Conservation (phyloP, 2,329 filamentous ascomycete species). For the Verticillium dahliae region DNA sequence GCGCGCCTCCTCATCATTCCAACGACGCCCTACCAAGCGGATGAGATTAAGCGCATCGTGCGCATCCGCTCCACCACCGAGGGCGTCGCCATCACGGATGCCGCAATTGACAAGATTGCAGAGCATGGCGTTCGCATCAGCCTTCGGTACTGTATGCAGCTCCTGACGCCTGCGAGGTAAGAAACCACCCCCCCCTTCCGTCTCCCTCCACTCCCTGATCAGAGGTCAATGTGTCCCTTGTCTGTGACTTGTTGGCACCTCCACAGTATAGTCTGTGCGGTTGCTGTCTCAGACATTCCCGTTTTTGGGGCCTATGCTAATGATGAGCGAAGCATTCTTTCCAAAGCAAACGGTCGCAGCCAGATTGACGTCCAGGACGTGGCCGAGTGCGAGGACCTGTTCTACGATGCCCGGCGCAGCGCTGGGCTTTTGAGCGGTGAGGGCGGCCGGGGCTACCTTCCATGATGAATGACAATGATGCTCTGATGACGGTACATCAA, state of each 20-base stretch:
- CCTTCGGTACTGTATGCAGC: constrained; percentile 85
- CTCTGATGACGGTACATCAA: neutral
- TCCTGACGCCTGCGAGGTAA: constrained; percentile 77
- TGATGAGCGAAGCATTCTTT: constrained; percentile 62
- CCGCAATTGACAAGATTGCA: constrained; percentile 80
- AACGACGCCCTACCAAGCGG: constrained; percentile 78
- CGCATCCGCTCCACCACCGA: constrained; percentile 78
- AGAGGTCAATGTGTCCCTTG: too few relatives aligned
- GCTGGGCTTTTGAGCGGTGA: constrained; percentile 61
- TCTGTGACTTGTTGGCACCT: too few relatives aligned
- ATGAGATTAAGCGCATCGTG: constrained; percentile 91
- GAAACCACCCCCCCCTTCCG: constrained; percentile 13
- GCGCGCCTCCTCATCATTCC: constrained; percentile 93
- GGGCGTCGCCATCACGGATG: constrained; percentile 69
- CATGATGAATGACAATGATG: constrained; percentile 28
- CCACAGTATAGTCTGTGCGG: neutral
- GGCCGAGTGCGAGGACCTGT: constrained; percentile 74
- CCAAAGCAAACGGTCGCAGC: constrained; percentile 71
- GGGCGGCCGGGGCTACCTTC: constrained; percentile 58
- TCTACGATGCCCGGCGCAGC: constrained; percentile 76
- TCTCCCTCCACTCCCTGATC: too few relatives aligned
- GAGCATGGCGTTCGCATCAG: constrained; percentile 84
- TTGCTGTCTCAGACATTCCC: constrained; percentile 18
- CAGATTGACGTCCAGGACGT: constrained; percentile 75
- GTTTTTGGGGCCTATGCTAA: constrained; percentile 16